Evolutionary conservation across 1,139 yeast species (phyloP).

Genomic region (Hansenula sp.): DNA sequence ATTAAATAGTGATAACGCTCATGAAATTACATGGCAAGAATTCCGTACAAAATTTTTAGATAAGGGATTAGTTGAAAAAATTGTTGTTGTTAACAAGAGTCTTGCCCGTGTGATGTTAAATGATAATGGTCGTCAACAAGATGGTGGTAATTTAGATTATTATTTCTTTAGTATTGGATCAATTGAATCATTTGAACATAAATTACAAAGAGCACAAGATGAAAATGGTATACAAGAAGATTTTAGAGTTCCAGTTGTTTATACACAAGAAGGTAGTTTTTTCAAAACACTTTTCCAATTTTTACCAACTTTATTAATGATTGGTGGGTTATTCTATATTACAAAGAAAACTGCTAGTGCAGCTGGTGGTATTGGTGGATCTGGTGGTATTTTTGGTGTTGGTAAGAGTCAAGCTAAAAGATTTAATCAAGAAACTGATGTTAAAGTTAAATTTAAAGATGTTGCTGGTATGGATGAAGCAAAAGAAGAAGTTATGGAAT

Average conservation of each 20-base stretch:
- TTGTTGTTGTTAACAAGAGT: conserved; percentile 61
- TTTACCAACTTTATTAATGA: conserved; percentile 63
- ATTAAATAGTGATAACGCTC: conserved; percentile 24
- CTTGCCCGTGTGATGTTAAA: conserved; percentile 65
- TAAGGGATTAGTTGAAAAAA: conserved; percentile 61
- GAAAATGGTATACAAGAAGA: conserved; percentile 55
- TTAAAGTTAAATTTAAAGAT: conserved; percentile 83
- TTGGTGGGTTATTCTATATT: conserved; percentile 70
- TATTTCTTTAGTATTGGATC: conserved; percentile 71
- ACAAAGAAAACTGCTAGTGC: conserved; percentile 53
- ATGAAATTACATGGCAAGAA: conserved; percentile 53
- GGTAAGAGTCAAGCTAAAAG: conserved; percentile 89
- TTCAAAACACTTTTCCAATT: conserved; percentile 53
- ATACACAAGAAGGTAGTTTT: conserved; percentile 57
- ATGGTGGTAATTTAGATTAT: conserved; percentile 37
- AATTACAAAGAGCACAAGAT: conserved; percentile 57
- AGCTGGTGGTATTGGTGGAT: conserved; percentile 48
- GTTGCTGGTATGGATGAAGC: conserved; percentile 98
- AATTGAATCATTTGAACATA: conserved; percentile 67
- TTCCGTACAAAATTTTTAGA: conserved; percentile 60
- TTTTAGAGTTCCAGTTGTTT: conserved; percentile 60
- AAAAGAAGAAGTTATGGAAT: conserved; percentile 97
- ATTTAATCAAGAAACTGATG: conserved; percentile 88
- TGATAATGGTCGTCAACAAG: conserved; percentile 46
- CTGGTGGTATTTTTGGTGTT: conserved; percentile 42